These are phyloP conservation scores for Raphanus hybrid DNA, from an alignment of 441 rosid genomes.

Conservation along the genomic window DNA sequence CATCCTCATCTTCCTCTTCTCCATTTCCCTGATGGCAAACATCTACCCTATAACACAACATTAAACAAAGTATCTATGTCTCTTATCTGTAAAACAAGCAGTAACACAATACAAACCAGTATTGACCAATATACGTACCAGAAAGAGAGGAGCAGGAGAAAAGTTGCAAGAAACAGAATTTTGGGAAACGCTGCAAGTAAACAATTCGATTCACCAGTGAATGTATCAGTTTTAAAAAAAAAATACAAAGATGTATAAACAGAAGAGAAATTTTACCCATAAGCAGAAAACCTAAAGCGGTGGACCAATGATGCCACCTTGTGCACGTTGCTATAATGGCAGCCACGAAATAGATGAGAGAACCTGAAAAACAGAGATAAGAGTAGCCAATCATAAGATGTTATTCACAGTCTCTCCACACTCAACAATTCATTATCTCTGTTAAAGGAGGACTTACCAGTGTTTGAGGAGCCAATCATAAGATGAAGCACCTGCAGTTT, in stretches of 20 bases:
- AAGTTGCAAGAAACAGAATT: conserved; percentile 61
- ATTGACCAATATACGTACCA: conserved; percentile 45
- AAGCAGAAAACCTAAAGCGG: conserved; percentile 71
- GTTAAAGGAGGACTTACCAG: conserved; percentile 44
- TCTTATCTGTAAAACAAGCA: conserved; percentile 16
- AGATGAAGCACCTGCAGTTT: conserved; percentile 61
- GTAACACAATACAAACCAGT: background rate
- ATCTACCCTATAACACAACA: conserved; percentile 64
- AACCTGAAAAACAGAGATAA: conserved; percentile 55
- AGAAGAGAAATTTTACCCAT: conserved; percentile 50
- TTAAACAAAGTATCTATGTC: conserved; percentile 20
- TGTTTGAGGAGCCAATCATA: conserved; percentile 64
- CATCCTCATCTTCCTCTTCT: conserved; percentile 89
- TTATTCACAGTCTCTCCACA: background rate
- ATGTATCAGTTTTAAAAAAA: background rate
- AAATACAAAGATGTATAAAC: background rate
- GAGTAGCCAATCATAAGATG: background rate
- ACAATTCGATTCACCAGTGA: conserved; percentile 4
- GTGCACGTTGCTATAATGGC: conserved; percentile 65
- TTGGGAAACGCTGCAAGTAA: conserved; percentile 59
- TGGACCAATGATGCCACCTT: conserved; percentile 77
- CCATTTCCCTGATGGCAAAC: conserved; percentile 91
- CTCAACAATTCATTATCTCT: background rate
- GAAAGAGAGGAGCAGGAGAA: conserved; percentile 67
- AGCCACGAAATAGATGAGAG: conserved; percentile 59